Evolutionary conservation across 2,329 filamentous ascomycete genomes (phyloP), one percentile per base, ranked within the genome.

Genomic region (Paracorniculantispora psalliotae): DNA sequence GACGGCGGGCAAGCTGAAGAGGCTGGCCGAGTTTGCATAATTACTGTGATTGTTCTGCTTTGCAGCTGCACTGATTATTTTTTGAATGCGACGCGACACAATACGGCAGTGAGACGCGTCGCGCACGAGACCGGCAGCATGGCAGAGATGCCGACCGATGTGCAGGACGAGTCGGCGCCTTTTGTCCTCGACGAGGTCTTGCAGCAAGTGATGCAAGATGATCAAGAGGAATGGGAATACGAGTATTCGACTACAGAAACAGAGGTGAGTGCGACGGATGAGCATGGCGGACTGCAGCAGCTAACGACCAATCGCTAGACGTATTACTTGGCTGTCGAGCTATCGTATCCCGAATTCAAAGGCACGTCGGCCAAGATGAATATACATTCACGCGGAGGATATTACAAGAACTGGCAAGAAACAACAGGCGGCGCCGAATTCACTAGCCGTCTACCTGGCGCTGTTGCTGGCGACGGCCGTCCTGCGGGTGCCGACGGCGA

Each of bases 181-280:
- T 39, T 35, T 12, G 53, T 21, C 23, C 23, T 73, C 28, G 67
- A 73, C 33, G 66, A 70, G 48, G 53, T 67, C 15, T 33, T 69
- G 28, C 53, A 63, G n/a, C 64, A 69, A 39, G 59, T 69, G 17
- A 59, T 63, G 25, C 61, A 62, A 10, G 74, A 76, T 28, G 79
- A 78, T 6, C 76, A 85, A 61, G 81, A 87, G 51, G 83, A 86
- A 53, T 88, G 83, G 83, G 85, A 88, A 66, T 87, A 87, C 63
- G 85, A 88, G 64, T 88, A 88, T 66, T 87, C 85, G 0, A 71
- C 75, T 2, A 85, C 82, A 0, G 84, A 88, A 66, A 85, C 79
- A 15, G 85, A 88, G 76, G 84, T 83, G 61, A 19, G 65, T 51
- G 37, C 37, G 41, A 2, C 30, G 17, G 9, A 26, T 47, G 33